These are phyloP conservation scores for Ophiostoma novo-ulmi DNA, from an alignment of 2,329 filamentous ascomycete genomes.

Conservation along the genomic window DNA sequence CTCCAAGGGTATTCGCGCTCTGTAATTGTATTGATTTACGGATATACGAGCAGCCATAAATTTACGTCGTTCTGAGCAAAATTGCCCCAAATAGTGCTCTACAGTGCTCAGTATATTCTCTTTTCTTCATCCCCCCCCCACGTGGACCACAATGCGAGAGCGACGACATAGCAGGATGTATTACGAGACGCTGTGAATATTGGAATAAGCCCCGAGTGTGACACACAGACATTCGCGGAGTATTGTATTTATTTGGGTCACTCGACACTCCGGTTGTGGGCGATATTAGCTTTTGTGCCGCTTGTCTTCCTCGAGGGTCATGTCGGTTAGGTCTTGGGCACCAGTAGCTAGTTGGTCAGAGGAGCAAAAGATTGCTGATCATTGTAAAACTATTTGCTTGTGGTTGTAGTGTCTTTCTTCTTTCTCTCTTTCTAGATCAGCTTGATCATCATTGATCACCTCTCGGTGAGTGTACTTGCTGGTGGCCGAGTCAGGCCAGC, in stretches of 20 bases:
- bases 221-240: neutral
- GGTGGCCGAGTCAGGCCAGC: neutral
- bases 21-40: neutral
- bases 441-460: neutral
- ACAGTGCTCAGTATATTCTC: neutral
- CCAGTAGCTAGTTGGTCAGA: neutral
- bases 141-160: neutral
- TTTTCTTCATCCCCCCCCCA: neutral
- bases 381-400: neutral
- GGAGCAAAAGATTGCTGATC: neutral
- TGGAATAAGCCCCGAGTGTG: neutral
- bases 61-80: neutral
- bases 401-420: neutral
- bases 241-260: neutral
- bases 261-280: neutral
- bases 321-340: neutral
- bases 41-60: neutral
- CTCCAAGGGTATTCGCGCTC: neutral
- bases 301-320: neutral
- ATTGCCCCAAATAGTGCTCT: neutral
- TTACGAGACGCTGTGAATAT: neutral
- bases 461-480: conserved; percentile 1
- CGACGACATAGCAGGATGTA: neutral
- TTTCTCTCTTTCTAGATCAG: neutral
- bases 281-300: neutral